These are phyloP conservation scores for Massospora cicadina DNA, from an alignment of 371 early-diverging fungal species.

Conservation along the genomic window DNA sequence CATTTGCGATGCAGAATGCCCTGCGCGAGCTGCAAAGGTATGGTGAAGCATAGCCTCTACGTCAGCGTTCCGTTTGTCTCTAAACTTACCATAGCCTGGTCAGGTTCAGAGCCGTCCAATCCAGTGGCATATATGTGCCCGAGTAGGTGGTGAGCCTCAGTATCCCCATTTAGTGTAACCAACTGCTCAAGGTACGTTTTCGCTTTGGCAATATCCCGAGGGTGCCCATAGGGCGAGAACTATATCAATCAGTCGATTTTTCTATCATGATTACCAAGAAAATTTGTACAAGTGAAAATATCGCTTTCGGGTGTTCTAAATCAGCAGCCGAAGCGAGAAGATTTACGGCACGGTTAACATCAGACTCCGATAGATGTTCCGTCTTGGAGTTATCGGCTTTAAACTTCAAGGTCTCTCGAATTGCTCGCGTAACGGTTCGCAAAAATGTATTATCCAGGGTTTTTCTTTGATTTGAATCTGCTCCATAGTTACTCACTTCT, in stretches of 20 bases:
- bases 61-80: background rate
- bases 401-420: background rate
- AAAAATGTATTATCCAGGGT: background rate
- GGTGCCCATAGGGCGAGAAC: slow-evolving; percentile 24
- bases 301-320: background rate
- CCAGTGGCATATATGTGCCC: slow-evolving; percentile 84
- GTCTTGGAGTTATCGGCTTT: background rate
- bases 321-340: background rate
- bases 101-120: slow-evolving; percentile 45
- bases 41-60: slow-evolving; percentile 50
- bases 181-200: slow-evolving; percentile 35
- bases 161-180: slow-evolving; percentile 46
- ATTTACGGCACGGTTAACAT: background rate
- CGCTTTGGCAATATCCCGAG: slow-evolving; percentile 32
- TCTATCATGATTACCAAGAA: background rate
- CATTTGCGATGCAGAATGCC: slow-evolving; percentile 56
- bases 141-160: slow-evolving; percentile 71
- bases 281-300: background rate
- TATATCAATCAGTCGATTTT: background rate
- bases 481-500: background rate
- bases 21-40: slow-evolving; percentile 64
- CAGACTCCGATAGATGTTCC: background rate
- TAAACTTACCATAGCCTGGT: slow-evolving; percentile 28
- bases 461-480: background rate
- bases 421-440: background rate